A percentile compares a stretch with the other conserved stretches of the same genome.
These are phyloP conservation scores for Aspergillus wentii DNA, from an alignment of 495 filamentous ascomycete species.

Conservation along the genomic window DNA sequence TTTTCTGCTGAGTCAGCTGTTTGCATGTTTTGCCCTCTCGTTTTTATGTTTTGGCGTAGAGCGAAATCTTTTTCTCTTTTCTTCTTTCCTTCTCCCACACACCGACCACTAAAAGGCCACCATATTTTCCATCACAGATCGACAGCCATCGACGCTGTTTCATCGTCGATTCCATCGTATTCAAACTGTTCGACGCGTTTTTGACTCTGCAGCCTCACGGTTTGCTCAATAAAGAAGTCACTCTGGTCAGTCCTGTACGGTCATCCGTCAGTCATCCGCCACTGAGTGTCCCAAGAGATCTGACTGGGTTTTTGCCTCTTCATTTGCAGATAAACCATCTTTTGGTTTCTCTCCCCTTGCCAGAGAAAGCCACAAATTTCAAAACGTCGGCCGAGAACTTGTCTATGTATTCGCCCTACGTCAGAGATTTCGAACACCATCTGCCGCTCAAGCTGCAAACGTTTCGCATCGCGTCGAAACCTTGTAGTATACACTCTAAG, in stretches of 20 bases:
- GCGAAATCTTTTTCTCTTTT: constrained; percentile 12
- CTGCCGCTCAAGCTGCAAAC: constrained; percentile 89
- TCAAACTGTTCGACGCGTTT: constrained; percentile 9
- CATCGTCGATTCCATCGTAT: constrained; percentile 3
- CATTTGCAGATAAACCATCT: constrained; percentile 24
- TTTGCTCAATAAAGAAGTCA: constrained; percentile 7
- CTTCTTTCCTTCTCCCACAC: constrained; percentile 3
- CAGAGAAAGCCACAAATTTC: constrained; percentile 31
- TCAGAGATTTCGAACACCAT: constrained; percentile 71
- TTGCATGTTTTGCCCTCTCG: too few species aligned
- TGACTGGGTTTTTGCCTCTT: constrained; percentile 14
- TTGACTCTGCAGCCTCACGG: constrained; percentile 6
- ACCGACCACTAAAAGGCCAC: too few species aligned
- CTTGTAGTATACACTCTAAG: constrained; percentile 75
- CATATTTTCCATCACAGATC: constrained; percentile 6
- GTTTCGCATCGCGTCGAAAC: constrained; percentile 88
- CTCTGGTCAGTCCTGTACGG: constrained; percentile 18
- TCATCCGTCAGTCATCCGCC: constrained; percentile 9
- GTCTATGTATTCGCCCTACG: constrained; percentile 83
- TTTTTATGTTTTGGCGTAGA: too few species aligned
- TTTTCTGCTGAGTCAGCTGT: too few species aligned
- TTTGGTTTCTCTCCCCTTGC: constrained; percentile 32
- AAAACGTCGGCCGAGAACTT: constrained; percentile 32
- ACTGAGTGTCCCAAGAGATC: constrained; percentile 20
- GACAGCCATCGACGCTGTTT: constrained; percentile 11